Base-by-base conservation (phyloP, 2,329 filamentous ascomycete genomes). In the Rutstroemia sp. region DNA sequence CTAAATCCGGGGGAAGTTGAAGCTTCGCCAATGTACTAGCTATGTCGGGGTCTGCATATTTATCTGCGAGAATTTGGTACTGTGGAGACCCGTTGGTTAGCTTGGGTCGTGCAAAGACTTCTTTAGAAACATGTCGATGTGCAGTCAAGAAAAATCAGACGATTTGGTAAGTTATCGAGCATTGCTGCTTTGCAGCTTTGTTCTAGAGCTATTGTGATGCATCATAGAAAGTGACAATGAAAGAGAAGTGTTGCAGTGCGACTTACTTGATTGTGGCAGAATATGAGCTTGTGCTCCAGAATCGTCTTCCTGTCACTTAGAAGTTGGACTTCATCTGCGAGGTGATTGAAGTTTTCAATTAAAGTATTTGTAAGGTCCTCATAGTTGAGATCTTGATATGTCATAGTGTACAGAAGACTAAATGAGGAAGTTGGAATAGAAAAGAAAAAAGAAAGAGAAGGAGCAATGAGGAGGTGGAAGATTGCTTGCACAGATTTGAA, bases 141-240 rank as follows among this genome's bases (percentile, higher is more conserved):
- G 58, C 23, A 61, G 60, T 57, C 57, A 57, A 70, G 66, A 78
- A 76, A 75, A 48, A 48, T 51, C 48, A 58, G 75, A 78, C 76
- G 77, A 71, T 78, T 77, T 73, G 71, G 72, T 57, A 57, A 65
- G 81, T 72, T 87, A 46, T 14, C 83, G 76, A 78, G 73, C 68
- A 76, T 75, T 78, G 75, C 76, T 72, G 61, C 55, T 66, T 69
- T 45, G 78, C 75, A 81, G 78, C 84, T 89, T 79, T 78, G 86
- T 88, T 89, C 87, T 89, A 89, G 87, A 90, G 87, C 87, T 89
- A 89, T 70, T 67, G 67, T 73, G 71, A 74, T 70, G 79, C 77
- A 71, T 78, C 75, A 77, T 73, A 38, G 19, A 37, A 59, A 45
- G 49, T 23, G 54, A 48, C 49, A 46, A 21, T 25, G 16, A 21